Percentiles rank a stretch among this genome's conserved stretches.
These are phyloP conservation scores for Gymnopilus dilepis DNA, from an alignment of 768 basidiomycete species.

Conservation along the genomic window DNA sequence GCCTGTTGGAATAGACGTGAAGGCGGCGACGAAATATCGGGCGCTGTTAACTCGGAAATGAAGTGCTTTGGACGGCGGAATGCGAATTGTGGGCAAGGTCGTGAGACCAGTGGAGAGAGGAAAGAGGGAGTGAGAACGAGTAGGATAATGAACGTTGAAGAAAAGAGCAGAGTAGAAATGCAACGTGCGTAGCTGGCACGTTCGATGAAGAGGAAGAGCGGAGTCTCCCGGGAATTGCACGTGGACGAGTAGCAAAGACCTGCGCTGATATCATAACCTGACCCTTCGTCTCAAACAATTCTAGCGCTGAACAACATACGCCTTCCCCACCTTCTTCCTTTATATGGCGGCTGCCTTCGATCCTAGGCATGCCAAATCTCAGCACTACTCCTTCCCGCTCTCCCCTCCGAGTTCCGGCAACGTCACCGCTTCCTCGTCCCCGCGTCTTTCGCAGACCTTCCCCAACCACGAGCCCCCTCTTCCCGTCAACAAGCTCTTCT, in stretches of 20 bases:
- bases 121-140: neutral
- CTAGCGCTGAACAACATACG: neutral
- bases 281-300: slow-evolving; percentile 15
- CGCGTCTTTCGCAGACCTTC: slow-evolving; percentile 26
- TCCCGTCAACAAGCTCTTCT: slow-evolving; percentile 25
- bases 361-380: slow-evolving; percentile 23
- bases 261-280: slow-evolving; percentile 32
- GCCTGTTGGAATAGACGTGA: neutral
- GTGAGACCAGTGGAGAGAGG: neutral
- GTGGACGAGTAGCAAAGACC: slow-evolving; percentile 31
- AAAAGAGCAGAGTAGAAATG: neutral
- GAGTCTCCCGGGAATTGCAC: slow-evolving; percentile 38
- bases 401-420: slow-evolving; percentile 33
- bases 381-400: slow-evolving; percentile 27
- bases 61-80: neutral
- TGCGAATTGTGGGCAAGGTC: neutral
- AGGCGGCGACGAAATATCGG: neutral
- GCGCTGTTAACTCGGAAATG: slow-evolving; percentile 2
- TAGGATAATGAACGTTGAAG: neutral
- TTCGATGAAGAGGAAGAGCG: slow-evolving; percentile 33
- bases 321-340: slow-evolving; percentile 10
- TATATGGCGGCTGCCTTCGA: slow-evolving; percentile 28
- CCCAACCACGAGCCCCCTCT: slow-evolving; percentile 21
- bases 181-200: slow-evolving; percentile 26
- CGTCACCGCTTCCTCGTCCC: slow-evolving; percentile 27